Evolutionary conservation across 2,329 filamentous ascomycete genomes (phyloP).

Genomic region (Zopfia rhizophila): DNA sequence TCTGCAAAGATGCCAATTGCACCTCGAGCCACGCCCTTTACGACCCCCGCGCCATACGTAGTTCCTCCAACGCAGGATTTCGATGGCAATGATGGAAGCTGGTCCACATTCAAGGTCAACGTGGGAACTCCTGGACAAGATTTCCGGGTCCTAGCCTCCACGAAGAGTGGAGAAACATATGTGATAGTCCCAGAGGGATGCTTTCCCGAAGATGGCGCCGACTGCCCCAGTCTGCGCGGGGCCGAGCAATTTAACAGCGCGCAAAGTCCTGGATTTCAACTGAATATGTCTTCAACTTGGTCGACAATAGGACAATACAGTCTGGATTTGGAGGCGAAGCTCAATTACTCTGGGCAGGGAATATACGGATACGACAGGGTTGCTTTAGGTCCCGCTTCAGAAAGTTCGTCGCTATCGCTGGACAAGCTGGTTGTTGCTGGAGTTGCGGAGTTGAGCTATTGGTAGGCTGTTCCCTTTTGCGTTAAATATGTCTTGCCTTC

Average conservation of each 20-base stretch:
- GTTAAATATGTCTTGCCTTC: too few relatives aligned
- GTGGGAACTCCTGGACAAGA: slow-evolving; percentile 54
- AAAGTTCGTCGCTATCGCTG: slow-evolving; percentile 30
- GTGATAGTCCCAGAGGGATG: slow-evolving; percentile 50
- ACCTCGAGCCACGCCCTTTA: slow-evolving; percentile 25
- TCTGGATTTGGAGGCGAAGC: slow-evolving; percentile 39
- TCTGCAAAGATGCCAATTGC: slow-evolving; percentile 38
- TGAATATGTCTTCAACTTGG: slow-evolving; percentile 43
- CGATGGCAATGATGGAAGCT: slow-evolving; percentile 54
- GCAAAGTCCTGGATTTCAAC: slow-evolving; percentile 44
- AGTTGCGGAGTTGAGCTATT: slow-evolving; percentile 42
- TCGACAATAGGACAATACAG: slow-evolving; percentile 45
- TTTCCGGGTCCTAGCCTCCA: slow-evolving; percentile 48
- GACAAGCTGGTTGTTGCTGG: slow-evolving; percentile 43
- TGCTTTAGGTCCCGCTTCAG: slow-evolving; percentile 34
- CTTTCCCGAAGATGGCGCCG: slow-evolving; percentile 34
- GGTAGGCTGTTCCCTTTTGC: too few relatives aligned
- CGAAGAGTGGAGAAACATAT: slow-evolving; percentile 43
- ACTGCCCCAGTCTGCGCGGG: slow-evolving; percentile 44
- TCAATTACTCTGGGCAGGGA: slow-evolving; percentile 39
- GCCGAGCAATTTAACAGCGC: slow-evolving; percentile 40
- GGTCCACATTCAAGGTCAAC: slow-evolving; percentile 55
- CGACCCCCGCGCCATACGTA: slow-evolving; percentile 37
- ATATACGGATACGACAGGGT: slow-evolving; percentile 47
- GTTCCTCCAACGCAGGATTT: slow-evolving; percentile 46